These are phyloP conservation scores for Groenewaldozyma salmanticensis DNA, from an alignment of 805 yeast genomes.

Conservation along the genomic window DNA sequence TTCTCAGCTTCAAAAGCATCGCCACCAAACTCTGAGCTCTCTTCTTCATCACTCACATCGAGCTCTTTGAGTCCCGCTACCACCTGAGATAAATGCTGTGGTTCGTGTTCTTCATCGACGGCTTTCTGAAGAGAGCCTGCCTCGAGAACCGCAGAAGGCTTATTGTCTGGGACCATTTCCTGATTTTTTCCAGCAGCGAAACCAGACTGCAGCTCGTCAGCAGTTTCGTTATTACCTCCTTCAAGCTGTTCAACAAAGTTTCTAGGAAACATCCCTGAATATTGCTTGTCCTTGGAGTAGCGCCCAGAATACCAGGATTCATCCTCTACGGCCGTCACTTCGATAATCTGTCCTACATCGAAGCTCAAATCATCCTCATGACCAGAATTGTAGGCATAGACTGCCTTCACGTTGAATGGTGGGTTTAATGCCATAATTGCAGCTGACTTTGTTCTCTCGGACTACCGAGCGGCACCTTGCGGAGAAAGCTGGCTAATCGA, in stretches of 20 bases:
- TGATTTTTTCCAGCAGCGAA: constrained; percentile 1
- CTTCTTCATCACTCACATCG: neutral
- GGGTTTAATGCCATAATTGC: no score
- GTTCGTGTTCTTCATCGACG: neutral
- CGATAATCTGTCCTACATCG: constrained; percentile 53
- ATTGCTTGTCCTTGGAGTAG: constrained; percentile 32
- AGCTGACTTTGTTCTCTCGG: no score
- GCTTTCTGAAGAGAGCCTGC: no score
- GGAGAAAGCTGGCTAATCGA: no score
- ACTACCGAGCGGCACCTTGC: no score
- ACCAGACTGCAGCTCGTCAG: constrained; percentile 2
- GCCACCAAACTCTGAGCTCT: no score
- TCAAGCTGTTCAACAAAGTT: constrained; percentile 46
- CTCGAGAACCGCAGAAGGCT: constrained; percentile 4
- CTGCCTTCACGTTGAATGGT: constrained; percentile 63
- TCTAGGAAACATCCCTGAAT: constrained; percentile 78
- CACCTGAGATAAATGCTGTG: neutral
- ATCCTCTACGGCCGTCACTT: constrained; percentile 74
- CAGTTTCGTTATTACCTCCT: constrained; percentile 23
- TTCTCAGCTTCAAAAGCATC: no score
- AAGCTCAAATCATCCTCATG: constrained; percentile 81
- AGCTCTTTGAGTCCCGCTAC: neutral
- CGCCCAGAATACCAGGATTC: constrained; percentile 86
- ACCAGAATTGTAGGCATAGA: constrained; percentile 57
- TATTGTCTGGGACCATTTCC: constrained; percentile 2